These are phyloP conservation scores for Geotrichum europaeum DNA, from an alignment of 1,139 yeast species.

Conservation along the genomic window DNA sequence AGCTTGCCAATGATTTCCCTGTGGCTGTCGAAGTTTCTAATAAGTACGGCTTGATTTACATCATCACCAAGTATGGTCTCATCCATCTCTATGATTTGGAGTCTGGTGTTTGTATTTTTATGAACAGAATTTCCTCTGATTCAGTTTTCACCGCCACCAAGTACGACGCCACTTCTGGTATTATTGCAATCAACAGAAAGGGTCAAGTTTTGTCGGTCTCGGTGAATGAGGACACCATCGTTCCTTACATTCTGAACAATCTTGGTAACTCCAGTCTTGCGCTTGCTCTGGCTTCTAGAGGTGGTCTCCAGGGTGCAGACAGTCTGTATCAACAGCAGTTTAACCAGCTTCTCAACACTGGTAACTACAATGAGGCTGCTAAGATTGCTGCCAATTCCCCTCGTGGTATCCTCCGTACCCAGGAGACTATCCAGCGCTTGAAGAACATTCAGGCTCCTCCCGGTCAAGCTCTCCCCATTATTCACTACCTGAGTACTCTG, in stretches of 20 bases:
- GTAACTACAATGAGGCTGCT: slow-evolving; percentile 89
- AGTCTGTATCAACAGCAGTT: slow-evolving; percentile 86
- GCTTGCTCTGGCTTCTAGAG: slow-evolving; percentile 83
- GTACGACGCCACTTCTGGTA: slow-evolving; percentile 67
- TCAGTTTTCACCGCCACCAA: slow-evolving; percentile 88
- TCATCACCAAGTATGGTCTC: slow-evolving; percentile 92
- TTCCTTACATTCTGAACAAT: slow-evolving; percentile 85
- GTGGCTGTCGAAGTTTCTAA: slow-evolving; percentile 83
- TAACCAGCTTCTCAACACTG: slow-evolving; percentile 73
- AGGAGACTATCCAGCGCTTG: slow-evolving; percentile 87
- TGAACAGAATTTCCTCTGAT: slow-evolving; percentile 94
- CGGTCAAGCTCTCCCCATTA: slow-evolving; percentile 89
- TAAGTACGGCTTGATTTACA: slow-evolving; percentile 78
- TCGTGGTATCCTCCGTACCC: slow-evolving; percentile 75
- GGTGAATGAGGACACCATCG: slow-evolving; percentile 73
- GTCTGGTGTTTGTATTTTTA: slow-evolving; percentile 85
- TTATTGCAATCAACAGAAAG: slow-evolving; percentile 85
- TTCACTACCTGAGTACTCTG: slow-evolving; percentile 87
- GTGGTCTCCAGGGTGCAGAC: slow-evolving; percentile 97
- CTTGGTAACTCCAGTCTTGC: slow-evolving; percentile 85
- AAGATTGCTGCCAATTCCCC: slow-evolving; percentile 96
- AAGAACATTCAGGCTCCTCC: slow-evolving; percentile 92
- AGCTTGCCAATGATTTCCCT: slow-evolving; percentile 95
- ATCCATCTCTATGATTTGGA: slow-evolving; percentile 94
- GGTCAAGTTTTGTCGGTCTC: slow-evolving; percentile 96